phyloP scores from a whole-genome alignment of 2,329 filamentous ascomycete genomes.

The Myriosclerotinia duriaeana region DNA sequence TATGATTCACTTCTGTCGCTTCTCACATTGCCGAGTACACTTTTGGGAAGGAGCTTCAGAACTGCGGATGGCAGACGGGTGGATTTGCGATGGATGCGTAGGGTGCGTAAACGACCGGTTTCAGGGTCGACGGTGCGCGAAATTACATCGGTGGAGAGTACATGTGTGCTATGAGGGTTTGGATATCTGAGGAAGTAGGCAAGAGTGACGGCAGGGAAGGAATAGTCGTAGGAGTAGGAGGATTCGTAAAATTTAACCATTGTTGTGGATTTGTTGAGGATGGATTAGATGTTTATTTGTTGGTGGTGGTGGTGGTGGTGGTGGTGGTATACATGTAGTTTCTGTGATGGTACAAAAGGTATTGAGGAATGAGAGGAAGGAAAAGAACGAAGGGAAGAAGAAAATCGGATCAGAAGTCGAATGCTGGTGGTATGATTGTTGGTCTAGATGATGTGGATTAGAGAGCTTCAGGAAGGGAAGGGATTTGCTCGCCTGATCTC shows the following conservation, averaged over 20 bases:
- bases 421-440: slow-evolving; percentile 22
- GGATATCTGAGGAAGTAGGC: slow-evolving; percentile 89
- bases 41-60: slow-evolving; percentile 71
- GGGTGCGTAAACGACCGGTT: slow-evolving; percentile 75
- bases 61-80: slow-evolving; percentile 73
- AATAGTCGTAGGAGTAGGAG: slow-evolving; percentile 73
- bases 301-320: background rate
- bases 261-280: slow-evolving; percentile 23
- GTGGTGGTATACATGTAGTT: slow-evolving; percentile 8
- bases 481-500: slow-evolving; percentile 21
- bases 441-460: slow-evolving; percentile 5
- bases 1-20: slow-evolving; percentile 68
- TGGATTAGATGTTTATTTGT: slow-evolving; percentile 10
- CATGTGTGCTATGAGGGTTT: slow-evolving; percentile 80
- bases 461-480: slow-evolving; percentile 15
- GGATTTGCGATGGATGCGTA: slow-evolving; percentile 78
- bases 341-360: slow-evolving; percentile 14
- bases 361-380: background rate
- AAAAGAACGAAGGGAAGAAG: background rate
- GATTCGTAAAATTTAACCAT: slow-evolving; percentile 48
- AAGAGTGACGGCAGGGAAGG: slow-evolving; percentile 81
- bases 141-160: slow-evolving; percentile 81
- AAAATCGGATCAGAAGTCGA: slow-evolving; percentile 11
- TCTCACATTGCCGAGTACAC: slow-evolving; percentile 52
- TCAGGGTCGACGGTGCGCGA: slow-evolving; percentile 67